These are phyloP conservation scores for Moesziomyces sp. DNA, from an alignment of 1,284 basidiomycete species.

Conservation along the genomic window DNA sequence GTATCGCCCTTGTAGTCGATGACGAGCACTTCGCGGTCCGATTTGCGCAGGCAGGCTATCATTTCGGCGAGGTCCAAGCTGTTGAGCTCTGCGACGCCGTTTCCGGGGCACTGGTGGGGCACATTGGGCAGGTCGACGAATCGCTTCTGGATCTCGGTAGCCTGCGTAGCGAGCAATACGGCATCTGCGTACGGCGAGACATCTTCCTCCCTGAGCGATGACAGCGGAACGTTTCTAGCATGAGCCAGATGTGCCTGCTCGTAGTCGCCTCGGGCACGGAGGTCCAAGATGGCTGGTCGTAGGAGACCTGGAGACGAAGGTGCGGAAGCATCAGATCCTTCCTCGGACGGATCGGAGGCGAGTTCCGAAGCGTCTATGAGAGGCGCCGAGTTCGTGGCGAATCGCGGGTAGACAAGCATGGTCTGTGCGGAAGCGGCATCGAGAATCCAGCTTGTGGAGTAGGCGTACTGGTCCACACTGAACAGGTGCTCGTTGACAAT, in stretches of 20 bases:
- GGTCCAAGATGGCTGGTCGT: conserved; percentile 31
- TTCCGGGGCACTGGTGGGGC: conserved; percentile 11
- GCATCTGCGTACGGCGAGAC: conserved; percentile 30
- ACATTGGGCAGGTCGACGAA: conserved; percentile 14
- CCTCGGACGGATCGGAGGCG: conserved; percentile 6
- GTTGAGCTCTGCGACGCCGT: conserved; percentile 23
- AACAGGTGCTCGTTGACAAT: conserved; percentile 46
- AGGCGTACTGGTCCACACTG: conserved; percentile 36
- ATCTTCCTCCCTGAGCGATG: conserved; percentile 20
- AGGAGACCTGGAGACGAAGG: conserved; percentile 2
- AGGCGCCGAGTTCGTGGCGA: conserved; percentile 1
- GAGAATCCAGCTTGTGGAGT: conserved; percentile 35
- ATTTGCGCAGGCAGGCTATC: conserved; percentile 14
- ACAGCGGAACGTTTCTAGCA: conserved; percentile 28
- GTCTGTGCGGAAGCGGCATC: conserved; percentile 21
- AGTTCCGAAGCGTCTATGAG: conserved; percentile 14
- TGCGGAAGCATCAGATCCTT: conserved; percentile 5
- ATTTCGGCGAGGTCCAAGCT: conserved; percentile 21
- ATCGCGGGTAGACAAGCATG: conserved; percentile 39
- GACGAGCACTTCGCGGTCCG: conserved; percentile 19
- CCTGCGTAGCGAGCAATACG: conserved; percentile 30
- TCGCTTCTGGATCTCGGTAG: conserved; percentile 29
- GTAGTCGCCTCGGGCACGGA: conserved; percentile 18
- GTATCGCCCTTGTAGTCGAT: conserved; percentile 35
- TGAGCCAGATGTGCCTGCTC: conserved; percentile 9